Evolutionary conservation across 495 filamentous ascomycete species (phyloP).

Genomic region (Hypoxylon intermedium): DNA sequence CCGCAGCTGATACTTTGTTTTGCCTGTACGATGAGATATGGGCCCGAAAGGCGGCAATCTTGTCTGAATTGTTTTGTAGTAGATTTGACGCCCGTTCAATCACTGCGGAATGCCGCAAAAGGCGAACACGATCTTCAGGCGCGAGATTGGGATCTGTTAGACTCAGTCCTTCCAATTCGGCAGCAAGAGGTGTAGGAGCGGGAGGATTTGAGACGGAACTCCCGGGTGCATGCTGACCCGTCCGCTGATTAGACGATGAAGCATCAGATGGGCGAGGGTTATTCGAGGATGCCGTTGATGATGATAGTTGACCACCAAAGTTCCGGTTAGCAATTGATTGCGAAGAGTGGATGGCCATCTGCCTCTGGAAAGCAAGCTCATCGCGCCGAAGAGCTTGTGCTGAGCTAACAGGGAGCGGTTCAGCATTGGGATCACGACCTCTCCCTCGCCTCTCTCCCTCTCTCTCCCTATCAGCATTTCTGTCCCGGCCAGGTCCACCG

Average conservation of each 20-base stretch:
- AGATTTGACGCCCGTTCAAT: slow-evolving; percentile 83
- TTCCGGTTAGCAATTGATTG: slow-evolving; percentile 78
- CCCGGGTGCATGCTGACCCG: slow-evolving; percentile 3
- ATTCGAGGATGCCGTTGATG: slow-evolving; percentile 37
- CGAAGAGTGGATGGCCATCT: slow-evolving; percentile 87
- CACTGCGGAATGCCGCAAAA: slow-evolving; percentile 77
- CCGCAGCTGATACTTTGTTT: slow-evolving; percentile 68
- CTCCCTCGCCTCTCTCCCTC: slow-evolving; percentile 58
- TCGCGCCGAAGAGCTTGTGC: slow-evolving; percentile 85
- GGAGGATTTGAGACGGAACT: slow-evolving; percentile 20
- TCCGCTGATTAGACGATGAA: slow-evolving; percentile 22
- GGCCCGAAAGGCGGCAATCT: slow-evolving; percentile 76
- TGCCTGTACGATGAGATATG: slow-evolving; percentile 77
- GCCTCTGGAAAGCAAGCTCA: slow-evolving; percentile 89
- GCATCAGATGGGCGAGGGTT: too few relatives aligned
- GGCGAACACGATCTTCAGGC: slow-evolving; percentile 79
- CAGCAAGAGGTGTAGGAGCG: slow-evolving; percentile 12
- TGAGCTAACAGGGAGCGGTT: slow-evolving; percentile 76
- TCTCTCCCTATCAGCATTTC: slow-evolving; percentile 41
- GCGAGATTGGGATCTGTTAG: slow-evolving; percentile 57
- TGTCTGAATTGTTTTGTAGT: slow-evolving; percentile 73
- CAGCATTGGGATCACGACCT: slow-evolving; percentile 70
- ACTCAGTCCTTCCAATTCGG: slow-evolving; percentile 48
- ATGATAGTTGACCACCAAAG: slow-evolving; percentile 81
- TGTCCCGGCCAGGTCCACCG: slow-evolving; percentile 32